Evolutionary conservation across 495 filamentous ascomycete species (phyloP).

Genomic region (Penicillium longicatenatum): DNA sequence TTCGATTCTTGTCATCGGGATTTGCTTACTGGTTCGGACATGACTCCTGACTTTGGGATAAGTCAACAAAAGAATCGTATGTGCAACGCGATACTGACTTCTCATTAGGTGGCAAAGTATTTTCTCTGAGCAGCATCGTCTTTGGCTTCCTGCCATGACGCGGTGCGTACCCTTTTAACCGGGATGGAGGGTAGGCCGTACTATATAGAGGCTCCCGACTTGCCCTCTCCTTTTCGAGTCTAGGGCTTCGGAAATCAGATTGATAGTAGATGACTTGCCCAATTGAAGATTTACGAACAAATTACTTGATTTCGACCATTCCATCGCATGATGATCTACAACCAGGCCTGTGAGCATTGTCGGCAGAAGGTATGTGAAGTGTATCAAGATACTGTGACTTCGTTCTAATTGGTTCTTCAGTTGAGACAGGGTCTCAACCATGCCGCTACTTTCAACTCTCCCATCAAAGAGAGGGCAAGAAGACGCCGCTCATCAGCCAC

Average conservation of each 20-base stretch:
- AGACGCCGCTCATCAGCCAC: neutral
- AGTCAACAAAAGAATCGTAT: neutral
- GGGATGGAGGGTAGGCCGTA: neutral
- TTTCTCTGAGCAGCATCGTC: neutral
- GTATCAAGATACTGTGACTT: neutral
- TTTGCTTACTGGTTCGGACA: neutral
- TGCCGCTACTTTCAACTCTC: neutral
- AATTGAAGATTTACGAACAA: neutral
- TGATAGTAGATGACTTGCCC: neutral
- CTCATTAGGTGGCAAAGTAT: neutral
- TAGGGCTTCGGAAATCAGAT: neutral
- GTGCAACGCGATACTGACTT: neutral
- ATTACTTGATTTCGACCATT: neutral
- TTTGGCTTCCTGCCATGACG: neutral
- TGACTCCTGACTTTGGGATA: neutral
- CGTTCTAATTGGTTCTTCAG: neutral
- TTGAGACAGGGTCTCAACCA: neutral
- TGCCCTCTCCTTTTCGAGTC: no score
- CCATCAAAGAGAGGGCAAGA: neutral
- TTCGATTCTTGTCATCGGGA: neutral
- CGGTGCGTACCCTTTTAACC: neutral
- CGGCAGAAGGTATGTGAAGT: conserved; percentile 6
- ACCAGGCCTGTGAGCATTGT: conserved; percentile 5
- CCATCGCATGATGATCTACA: conserved; percentile 7
- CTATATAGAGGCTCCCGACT: neutral